Conservation (phyloP, 2,329 filamentous ascomycete species). For the Nannizzia gypsea region DNA sequence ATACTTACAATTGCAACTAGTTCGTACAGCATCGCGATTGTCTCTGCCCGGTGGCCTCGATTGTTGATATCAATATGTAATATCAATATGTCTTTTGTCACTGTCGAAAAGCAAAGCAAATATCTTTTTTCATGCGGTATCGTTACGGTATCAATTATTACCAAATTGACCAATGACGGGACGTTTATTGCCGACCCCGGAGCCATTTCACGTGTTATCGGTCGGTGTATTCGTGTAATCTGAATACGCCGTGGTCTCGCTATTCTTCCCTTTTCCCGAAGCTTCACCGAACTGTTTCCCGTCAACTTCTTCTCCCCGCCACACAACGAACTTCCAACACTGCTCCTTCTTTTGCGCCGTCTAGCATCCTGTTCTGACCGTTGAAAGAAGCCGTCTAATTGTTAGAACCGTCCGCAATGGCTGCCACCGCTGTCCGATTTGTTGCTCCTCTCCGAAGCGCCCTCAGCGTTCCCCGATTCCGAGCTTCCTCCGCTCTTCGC, state of each 20-base stretch:
- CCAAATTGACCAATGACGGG: background rate
- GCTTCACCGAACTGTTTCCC: conserved; percentile 3
- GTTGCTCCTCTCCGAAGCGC: conserved; percentile 12
- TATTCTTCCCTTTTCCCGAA: background rate
- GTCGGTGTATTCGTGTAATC: background rate
- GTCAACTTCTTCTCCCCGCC: background rate
- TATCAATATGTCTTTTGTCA: background rate
- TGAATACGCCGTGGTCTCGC: background rate
- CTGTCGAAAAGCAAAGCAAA: background rate
- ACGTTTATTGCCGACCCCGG: background rate
- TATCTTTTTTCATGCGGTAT: background rate
- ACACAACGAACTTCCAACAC: background rate
- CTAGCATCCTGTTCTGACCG: background rate
- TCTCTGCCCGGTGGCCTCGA: background rate
- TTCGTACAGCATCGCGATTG: conserved; percentile 75
- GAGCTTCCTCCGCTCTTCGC: conserved; percentile 11
- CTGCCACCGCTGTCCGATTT: conserved; percentile 23
- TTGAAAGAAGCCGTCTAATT: background rate
- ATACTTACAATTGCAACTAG: conserved; percentile 81
- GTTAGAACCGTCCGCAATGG: conserved; percentile 23
- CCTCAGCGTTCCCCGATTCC: conserved; percentile 10
- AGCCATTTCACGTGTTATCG: background rate
- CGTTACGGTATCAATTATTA: background rate
- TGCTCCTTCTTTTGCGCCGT: background rate
- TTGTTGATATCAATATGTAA: background rate